Percentiles rank a stretch among this genome's conserved stretches.
Conservation (phyloP, 2,329 filamentous ascomycete genomes). For the Hymenoscyphus occultus region DNA sequence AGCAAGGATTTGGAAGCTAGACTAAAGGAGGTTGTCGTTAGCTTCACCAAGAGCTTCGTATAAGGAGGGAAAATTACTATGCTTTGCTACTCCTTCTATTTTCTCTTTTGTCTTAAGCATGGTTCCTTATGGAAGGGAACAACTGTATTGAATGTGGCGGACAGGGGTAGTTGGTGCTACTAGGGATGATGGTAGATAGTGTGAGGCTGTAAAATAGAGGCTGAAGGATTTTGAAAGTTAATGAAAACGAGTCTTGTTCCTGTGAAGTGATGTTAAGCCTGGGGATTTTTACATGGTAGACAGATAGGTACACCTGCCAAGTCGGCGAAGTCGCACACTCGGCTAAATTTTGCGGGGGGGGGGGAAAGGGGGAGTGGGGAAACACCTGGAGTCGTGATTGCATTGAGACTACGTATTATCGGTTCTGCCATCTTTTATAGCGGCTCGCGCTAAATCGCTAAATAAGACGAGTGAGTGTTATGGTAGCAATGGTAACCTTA, state of each 20-base stretch:
- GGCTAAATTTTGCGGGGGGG: too few species aligned
- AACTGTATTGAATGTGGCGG: constrained; percentile 27
- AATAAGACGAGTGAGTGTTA: too few species aligned
- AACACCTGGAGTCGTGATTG: too few species aligned
- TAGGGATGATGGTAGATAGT: constrained; percentile 33
- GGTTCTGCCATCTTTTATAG: too few species aligned
- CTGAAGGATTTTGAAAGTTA: constrained; percentile 17
- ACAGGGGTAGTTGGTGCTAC: constrained; percentile 15
- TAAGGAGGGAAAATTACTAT: constrained; percentile 28
- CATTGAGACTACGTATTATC: too few species aligned
- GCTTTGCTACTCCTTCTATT: constrained; percentile 28
- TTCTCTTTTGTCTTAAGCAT: constrained; percentile 33
- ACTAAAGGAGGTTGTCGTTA: constrained; percentile 71
- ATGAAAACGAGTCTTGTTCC: constrained; percentile 17
- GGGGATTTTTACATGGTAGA: not conserved
- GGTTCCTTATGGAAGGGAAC: constrained; percentile 16
- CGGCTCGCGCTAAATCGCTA: too few species aligned
- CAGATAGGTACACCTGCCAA: not conserved
- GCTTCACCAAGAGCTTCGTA: constrained; percentile 93
- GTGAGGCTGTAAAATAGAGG: constrained; percentile 36
- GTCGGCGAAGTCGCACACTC: not conserved
- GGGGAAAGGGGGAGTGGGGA: too few species aligned
- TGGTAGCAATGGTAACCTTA: too few species aligned
- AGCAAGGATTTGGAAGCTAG: constrained; percentile 90
- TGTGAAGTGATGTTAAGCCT: not conserved